Percentiles rank a stretch among this genome's conserved stretches.
Evolutionary conservation across 2,329 filamentous ascomycete genomes (phyloP).

Genomic region (Ceratocystis cacaofunesta): DNA sequence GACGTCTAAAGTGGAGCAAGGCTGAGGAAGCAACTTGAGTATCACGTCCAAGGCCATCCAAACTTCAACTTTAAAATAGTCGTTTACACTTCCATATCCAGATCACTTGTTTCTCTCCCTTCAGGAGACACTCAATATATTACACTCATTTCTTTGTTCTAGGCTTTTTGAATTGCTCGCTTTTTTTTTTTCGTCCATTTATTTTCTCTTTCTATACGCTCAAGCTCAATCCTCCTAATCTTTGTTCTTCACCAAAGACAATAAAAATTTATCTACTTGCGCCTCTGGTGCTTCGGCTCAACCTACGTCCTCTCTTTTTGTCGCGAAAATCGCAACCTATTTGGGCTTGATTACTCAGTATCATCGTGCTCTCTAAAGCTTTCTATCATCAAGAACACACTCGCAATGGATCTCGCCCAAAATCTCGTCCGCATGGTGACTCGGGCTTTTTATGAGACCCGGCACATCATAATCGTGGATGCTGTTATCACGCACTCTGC

Average conservation of each 20-base stretch:
- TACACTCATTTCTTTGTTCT: not conserved
- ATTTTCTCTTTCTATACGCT: not conserved
- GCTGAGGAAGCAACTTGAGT: not conserved
- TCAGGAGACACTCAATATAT: not conserved
- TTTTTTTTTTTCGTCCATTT: not conserved
- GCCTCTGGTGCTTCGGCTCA: not conserved
- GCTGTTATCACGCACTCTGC: constrained; percentile 69
- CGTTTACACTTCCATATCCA: not conserved
- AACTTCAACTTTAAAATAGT: not conserved
- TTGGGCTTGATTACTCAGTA: not conserved
- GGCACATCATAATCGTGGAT: constrained; percentile 73
- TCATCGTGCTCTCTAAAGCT: not conserved
- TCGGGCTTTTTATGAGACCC: constrained; percentile 74
- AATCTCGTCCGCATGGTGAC: constrained; percentile 74
- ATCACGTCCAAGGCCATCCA: not conserved
- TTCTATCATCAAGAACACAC: not conserved
- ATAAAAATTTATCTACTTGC: not conserved
- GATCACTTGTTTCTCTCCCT: not conserved
- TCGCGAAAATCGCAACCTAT: not conserved
- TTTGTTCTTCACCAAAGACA: not conserved
- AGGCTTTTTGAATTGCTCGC: not conserved
- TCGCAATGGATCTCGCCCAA: constrained; percentile 42
- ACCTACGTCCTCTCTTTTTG: not conserved
- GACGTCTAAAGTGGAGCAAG: constrained; percentile 11
- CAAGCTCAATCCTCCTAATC: not conserved